Evolutionary conservation across 441 rosid species (phyloP).

Genomic region (Adansonia madagascariensis): DNA sequence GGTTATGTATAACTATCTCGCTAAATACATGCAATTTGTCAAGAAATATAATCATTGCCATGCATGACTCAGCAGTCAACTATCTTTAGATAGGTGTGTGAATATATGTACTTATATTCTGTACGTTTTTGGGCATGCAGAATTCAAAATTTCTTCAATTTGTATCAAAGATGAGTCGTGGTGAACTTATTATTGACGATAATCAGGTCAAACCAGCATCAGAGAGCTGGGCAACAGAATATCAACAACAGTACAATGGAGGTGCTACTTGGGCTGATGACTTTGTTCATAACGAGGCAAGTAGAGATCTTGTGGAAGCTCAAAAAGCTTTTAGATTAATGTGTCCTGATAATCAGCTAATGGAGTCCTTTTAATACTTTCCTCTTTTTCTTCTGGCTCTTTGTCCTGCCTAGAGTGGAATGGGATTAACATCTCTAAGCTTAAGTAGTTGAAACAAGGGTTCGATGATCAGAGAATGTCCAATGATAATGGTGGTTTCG

Average conservation of each 20-base stretch:
- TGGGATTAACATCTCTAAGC: background rate
- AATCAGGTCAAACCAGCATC: constrained; percentile 86
- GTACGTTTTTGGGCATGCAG: constrained; percentile 48
- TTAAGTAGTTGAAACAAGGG: background rate
- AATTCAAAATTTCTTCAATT: constrained; percentile 98
- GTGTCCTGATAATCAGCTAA: constrained; percentile 3
- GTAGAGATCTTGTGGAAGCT: constrained; percentile 30
- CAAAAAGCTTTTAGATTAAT: background rate
- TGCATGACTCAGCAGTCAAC: constrained; percentile 10
- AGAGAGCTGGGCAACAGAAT: constrained; percentile 91
- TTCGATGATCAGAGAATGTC: background rate
- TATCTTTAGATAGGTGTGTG: background rate
- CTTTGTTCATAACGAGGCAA: constrained; percentile 59
- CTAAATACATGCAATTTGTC: background rate
- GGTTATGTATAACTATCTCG: constrained; percentile 44
- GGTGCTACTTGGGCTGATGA: constrained; percentile 94
- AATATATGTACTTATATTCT: constrained; percentile 11
- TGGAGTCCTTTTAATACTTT: background rate
- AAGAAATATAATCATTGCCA: background rate
- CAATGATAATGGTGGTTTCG: background rate
- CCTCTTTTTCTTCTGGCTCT: background rate
- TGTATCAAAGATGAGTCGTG: constrained; percentile 99
- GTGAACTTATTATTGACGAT: constrained; percentile 94
- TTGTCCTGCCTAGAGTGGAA: background rate
- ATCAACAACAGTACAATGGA: constrained; percentile 66